Evolutionary conservation across 1,284 basidiomycete genomes (phyloP), one percentile per base, ranked within the genome.

Genomic region (Boletellus sp.): DNA sequence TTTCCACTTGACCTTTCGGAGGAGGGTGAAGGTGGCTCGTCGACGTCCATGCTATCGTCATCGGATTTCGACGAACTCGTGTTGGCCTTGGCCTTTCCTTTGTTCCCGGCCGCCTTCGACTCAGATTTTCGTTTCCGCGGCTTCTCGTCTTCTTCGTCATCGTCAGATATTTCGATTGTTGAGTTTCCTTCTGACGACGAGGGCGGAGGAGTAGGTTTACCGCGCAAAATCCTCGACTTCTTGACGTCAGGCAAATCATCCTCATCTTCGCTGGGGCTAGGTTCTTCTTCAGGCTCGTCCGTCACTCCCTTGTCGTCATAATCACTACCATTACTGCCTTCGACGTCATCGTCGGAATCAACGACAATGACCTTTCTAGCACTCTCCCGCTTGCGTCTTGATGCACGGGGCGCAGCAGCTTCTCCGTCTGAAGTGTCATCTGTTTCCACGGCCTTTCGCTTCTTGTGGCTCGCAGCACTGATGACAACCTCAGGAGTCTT

Each of bases 401-500:
- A 68, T 38, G 64, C 70, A 33, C 68, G 69, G 1, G 57, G 61
- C 10, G 71, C 71, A 1, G 64, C 63, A 22, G 64, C 49, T 42
- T 64, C 61, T 15, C 53, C 76, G 5, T 76, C 70, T 11, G 72
- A 74, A n/a, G 50, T 62, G 26, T 67, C 64, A 26, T 71, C 66
- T 7, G 55, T 51, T 43, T 60, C 33, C 38, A 55, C 49, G 8
- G 22, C 44, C 43, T 58, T 56, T 24, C 56, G 46, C 40, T 62
- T 67, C 50, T 51, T 65, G 6, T 50, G 47, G 30, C 7, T 47
- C 22, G 44, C 13, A 19, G 44, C 6, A 53, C 50, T 44, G 41
- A 86, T 77, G 26, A 83, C 74, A 24, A 86, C 83, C 57, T 85
- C 81, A 44, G 78, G 69, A 8, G 71, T 67, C 52, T 74, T 63